Base-by-base conservation (phyloP, 139 green algal species). In the Ettlia oleoabundans region DNA sequence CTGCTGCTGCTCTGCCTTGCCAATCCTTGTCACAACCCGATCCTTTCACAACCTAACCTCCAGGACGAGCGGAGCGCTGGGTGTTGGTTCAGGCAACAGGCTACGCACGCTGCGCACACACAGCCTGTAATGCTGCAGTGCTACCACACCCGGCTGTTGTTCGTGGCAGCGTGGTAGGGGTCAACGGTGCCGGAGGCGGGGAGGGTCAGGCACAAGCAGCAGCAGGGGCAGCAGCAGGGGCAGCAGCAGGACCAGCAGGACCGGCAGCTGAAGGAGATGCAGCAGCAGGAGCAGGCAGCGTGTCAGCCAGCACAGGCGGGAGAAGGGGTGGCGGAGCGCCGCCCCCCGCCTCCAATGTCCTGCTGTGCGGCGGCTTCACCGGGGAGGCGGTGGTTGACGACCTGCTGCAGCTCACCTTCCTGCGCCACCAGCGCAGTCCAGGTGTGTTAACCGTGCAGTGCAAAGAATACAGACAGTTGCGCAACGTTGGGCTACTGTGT, bases 91-190 rank as follows among this genome's bases (percentile, higher is more conserved):
- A 91, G 72, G 76, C 76, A 26, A 94, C 87, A 2, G 84, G 82
- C 3, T 89, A 88, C 74, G 51, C 86, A 0, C 87, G 90, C 70
- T 94, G 90, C 47, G 90, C 90, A 13, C 89, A 93, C 82, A 80
- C 78, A 2, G 78, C 65, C 4, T 71, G 75, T 38, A 81, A 71
- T 28, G 75, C 58, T 24, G 41, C 38, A 28, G 40, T 28, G 24
- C 55, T 30, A 38, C 75, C 33, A 38, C 55, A 35, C 5, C 55
- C 21, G 5, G 55, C 55, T 5, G n/a, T n/a, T n/a, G n/a, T n/a
- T n/a, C n/a, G n/a, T n/a, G n/a, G n/a, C n/a, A n/a, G n/a, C n/a
- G n/a, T n/a, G n/a, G n/a, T n/a, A n/a, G 5, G 18, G 58, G 58
- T 15, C 55, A n/a, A n/a, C 55, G 55, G 5, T 65, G 55, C 18